Evolutionary conservation across 371 early-diverging fungal genomes (phyloP), one percentile per base, ranked within the genome.

Genomic region (Fennellomyces sp.): DNA sequence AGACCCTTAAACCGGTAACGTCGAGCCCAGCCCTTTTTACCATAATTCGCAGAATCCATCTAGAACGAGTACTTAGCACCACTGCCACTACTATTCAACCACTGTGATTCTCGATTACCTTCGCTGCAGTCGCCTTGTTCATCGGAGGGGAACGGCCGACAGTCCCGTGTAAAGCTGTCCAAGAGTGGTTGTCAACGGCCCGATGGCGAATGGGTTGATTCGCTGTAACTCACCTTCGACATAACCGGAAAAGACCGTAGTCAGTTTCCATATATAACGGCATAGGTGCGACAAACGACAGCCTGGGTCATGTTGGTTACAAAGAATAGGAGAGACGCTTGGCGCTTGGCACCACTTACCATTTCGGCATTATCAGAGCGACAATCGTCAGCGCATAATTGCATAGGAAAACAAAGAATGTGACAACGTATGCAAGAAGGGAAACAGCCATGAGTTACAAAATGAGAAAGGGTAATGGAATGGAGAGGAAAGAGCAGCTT

Each of bases 21-120:
- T n/a, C n/a, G n/a, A 10, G 13, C 38, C 12, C 33, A 38, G 12
- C 15, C 5, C 26, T 42, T 47, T 35, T 51, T 70, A 70, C 80
- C 80, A 80, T 51, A 80, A 52, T 38, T 80, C 80, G 65, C 80
- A 80, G 35, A 76, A 80, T 13, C 77, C 77, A 27, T 80, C 80
- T 80, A n/a, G n/a, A n/a, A n/a, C n/a, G n/a, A n/a, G n/a, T n/a
- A n/a, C n/a, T n/a, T n/a, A n/a, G n/a, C n/a, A n/a, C n/a, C n/a
- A n/a, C n/a, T n/a, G n/a, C n/a, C n/a, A n/a, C n/a, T n/a, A n/a
- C n/a, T n/a, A n/a, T n/a, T n/a, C n/a, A n/a, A n/a, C n/a, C n/a
- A n/a, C n/a, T n/a, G n/a, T n/a, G n/a, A n/a, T n/a, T n/a, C n/a
- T n/a, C n/a, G n/a, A 23, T 61, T 69, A 80, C 80, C 77, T 75